A percentile compares a stretch with the other conserved stretches of the same genome.
Evolutionary conservation across 1,284 basidiomycete species (phyloP).

Genomic region (Ceratobasidium sp.): DNA sequence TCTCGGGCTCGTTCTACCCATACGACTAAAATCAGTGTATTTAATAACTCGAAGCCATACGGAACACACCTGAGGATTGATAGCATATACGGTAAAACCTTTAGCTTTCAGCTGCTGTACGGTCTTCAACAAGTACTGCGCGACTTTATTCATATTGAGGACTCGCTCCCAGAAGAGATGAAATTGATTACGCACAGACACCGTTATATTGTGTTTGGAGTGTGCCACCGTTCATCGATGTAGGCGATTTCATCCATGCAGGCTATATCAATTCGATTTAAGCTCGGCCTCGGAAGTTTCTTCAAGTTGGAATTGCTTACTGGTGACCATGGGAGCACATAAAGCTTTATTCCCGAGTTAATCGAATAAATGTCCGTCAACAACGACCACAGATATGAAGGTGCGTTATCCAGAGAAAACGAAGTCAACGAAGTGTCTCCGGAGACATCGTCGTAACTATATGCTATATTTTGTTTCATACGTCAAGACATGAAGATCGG

Average conservation of each 20-base stretch:
- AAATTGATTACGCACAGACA: slow-evolving; percentile 54
- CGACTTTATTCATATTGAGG: slow-evolving; percentile 57
- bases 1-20: slow-evolving; percentile 70
- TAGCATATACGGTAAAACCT: slow-evolving; percentile 65
- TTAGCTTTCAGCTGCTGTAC: slow-evolving; percentile 66
- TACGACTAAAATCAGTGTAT: not conserved
- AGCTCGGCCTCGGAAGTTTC: slow-evolving; percentile 6
- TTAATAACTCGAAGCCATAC: not conserved
- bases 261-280: slow-evolving; percentile 57
- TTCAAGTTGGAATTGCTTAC: slow-evolving; percentile 55
- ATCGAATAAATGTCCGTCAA: slow-evolving; percentile 65
- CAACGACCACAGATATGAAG: slow-evolving; percentile 66
- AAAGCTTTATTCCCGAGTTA: slow-evolving; percentile 63
- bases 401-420: slow-evolving; percentile 64
- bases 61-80: slow-evolving; percentile 63
- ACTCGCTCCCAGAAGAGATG: not conserved
- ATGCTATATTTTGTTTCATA: slow-evolving; percentile 56
- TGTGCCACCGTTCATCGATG: slow-evolving; percentile 66
- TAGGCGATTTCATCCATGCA: slow-evolving; percentile 68
- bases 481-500: not conserved
- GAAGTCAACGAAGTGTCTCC: slow-evolving; percentile 65
- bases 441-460: slow-evolving; percentile 64
- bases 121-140: slow-evolving; percentile 68
- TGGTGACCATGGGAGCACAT: slow-evolving; percentile 70
- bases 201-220: slow-evolving; percentile 57